Base-by-base conservation (phyloP, 345 rosid genomes). In the Cardamine occulta region DNA sequence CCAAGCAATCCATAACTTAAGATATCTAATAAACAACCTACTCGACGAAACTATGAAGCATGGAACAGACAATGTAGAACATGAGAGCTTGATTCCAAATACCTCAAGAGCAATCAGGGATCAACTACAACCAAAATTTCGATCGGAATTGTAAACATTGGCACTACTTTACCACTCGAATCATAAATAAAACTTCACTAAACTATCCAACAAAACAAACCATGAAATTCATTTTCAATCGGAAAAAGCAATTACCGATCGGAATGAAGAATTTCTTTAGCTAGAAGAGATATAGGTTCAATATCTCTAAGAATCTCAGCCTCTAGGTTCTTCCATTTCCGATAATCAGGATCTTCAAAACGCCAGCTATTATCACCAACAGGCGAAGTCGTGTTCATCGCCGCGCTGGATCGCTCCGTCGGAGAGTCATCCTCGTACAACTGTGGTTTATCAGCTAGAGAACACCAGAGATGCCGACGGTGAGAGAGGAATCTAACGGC, bases 231-330 rank as follows among this genome's bases (percentile, higher is more conserved):
- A 72, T 39, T 7, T 9, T 23, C 28, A 37, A 17, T 7, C 14
- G 44, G 9, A 6, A 17, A 3, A 28, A 11, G 64, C 35, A 72
- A 14, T 44, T 51, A 94, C 98, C 88, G 84, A 60, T 80, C 76
- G 1, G 98, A 88, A 79, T 91, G 97, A 74, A 94, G 85, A 80
- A 94, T 88, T 18, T 85, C 88, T 80, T 88, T 91, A n/a, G 88
- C 47, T 26, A 85, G 88, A 29, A 74, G 74, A 75, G 81, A 49
- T 9, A 79, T 77, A 32, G 97, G 86, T 74, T 81, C 82, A 54
- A 91, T 80, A 75, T 91, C 95, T 29, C 63, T 60, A 47, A 87
- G 79, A 61, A 94, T 89, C 88, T 90, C 93, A 7, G 82, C 86
- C 75, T 94, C 93, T 34, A 81, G 80, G 14, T 88, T 88, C 82